Base-by-base conservation (phyloP, 2,329 filamentous ascomycete species). In the Neonectria ditissima region DNA sequence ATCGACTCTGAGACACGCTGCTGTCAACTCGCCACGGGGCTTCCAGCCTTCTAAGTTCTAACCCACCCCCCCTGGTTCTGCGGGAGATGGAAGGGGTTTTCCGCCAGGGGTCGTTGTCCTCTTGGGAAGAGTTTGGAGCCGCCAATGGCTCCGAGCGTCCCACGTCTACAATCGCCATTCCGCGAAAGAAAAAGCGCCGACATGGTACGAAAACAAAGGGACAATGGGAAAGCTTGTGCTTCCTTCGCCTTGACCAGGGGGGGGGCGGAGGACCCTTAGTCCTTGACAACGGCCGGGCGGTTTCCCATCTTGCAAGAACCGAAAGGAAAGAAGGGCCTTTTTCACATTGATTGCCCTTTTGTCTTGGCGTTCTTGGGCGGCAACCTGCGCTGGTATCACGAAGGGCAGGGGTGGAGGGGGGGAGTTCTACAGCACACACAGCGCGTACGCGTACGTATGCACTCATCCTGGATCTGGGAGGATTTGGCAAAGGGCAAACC, bases 41-140 rank as follows among this genome's bases (percentile, higher is more conserved):
- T 30, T 30, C 28, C 2, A 14, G n/a, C n/a, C n/a, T n/a, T n/a
- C n/a, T n/a, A n/a, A n/a, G n/a, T n/a, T n/a, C n/a, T n/a, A n/a
- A n/a, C 24, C 24, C 24, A 4, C 24, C 6, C 14, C 34, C 34
- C 34, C 34, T 14, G 48, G n/a, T 65, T 43, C 59, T 69, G 67
- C 67, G 64, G 70, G 70, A 73, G 67, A 71, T 73, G 66, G 68
- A 65, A 73, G 71, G 71, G 69, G 69, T 52, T 56, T 62, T 41
- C 5, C n/a, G 45, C 53, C 41, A 52, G 39, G 53, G 32, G 14
- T 34, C 32, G 13, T 34, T 14, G 55, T 51, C 34, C 55, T 56
- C 20, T 20, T 50, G 16, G 24, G 22, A 9, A 9, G 4, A 9
- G 4, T 10, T 41, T 18, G 16, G 34, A 37, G 34, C 14, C 34